Evolutionary conservation across 1,139 yeast species (phyloP).

Genomic region (Yamadazyma buinensis): DNA sequence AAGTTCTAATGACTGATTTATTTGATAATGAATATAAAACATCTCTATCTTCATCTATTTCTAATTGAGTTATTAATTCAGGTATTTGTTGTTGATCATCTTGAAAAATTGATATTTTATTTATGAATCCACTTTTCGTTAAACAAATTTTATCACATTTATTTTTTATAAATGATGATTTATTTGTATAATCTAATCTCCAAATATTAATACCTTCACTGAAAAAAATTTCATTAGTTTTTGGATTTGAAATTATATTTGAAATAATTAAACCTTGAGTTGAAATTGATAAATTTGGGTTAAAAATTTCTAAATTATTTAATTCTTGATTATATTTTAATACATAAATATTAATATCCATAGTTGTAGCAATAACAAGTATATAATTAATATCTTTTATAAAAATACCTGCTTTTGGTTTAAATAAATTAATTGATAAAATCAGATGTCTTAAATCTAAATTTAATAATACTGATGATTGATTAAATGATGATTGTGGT

Average conservation of each 20-base stretch:
- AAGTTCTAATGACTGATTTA: conserved; percentile 77
- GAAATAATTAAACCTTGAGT: conserved; percentile 75
- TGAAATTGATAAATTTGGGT: conserved; percentile 79
- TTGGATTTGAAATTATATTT: conserved; percentile 55
- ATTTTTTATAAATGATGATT: conserved; percentile 84
- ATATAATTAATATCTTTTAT: conserved; percentile 71
- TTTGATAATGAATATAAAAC: conserved; percentile 81
- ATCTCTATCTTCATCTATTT: conserved; percentile 72
- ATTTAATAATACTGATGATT: conserved; percentile 64
- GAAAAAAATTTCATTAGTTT: conserved; percentile 78
- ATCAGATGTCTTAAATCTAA: conserved; percentile 82
- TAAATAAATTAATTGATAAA: conserved; percentile 68
- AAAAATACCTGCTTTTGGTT: conserved; percentile 78
- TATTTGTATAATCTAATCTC: conserved; percentile 83
- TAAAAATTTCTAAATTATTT: conserved; percentile 65
- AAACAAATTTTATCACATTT: conserved; percentile 79
- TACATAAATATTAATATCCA: conserved; percentile 74
- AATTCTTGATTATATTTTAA: conserved; percentile 51
- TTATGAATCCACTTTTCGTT: conserved; percentile 58
- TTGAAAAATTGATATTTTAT: conserved; percentile 8
- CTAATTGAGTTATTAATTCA: conserved; percentile 62
- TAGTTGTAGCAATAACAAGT: conserved; percentile 74
- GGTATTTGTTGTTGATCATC: conserved; percentile 35
- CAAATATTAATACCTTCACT: conserved; percentile 79
- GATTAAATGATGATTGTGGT: conserved; percentile 46